These are phyloP conservation scores for Porcisia deanei DNA, from an alignment of 208 protist species.

Conservation along the genomic window DNA sequence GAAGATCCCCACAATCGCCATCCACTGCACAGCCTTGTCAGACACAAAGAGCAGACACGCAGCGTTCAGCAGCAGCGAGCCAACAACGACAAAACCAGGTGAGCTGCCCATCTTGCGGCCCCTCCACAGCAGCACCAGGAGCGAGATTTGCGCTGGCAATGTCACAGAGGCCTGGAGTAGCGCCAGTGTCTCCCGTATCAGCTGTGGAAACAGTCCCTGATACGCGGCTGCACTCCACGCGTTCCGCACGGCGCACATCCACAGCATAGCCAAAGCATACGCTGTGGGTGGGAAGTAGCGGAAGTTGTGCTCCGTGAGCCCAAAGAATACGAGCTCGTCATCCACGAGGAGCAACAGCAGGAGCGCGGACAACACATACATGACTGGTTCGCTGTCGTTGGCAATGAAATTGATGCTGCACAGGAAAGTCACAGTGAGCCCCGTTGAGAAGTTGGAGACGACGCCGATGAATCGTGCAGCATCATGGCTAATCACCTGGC, in stretches of 20 bases:
- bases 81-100: constrained; percentile 35
- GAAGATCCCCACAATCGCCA: constrained; percentile 58
- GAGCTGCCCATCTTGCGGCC: constrained; percentile 43
- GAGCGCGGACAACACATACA: constrained; percentile 58
- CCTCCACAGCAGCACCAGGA: constrained; percentile 30
- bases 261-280: constrained; percentile 47
- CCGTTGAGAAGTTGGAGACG: constrained; percentile 56
- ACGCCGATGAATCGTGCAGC: constrained; percentile 37
- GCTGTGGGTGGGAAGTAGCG: constrained; percentile 70
- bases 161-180: constrained; percentile 24
- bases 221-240: constrained; percentile 31
- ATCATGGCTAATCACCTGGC: constrained; percentile 34
- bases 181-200: constrained; percentile 6
- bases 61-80: constrained; percentile 44
- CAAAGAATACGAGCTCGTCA: constrained; percentile 59
- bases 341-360: constrained; percentile 79
- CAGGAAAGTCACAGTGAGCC: constrained; percentile 49
- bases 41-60: constrained; percentile 49
- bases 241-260: constrained; percentile 48
- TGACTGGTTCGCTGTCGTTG: constrained; percentile 61
- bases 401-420: constrained; percentile 59
- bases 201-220: constrained; percentile 13
- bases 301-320: constrained; percentile 40
- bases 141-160: constrained; percentile 20
- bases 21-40: constrained; percentile 64